These are phyloP conservation scores for Vitis riparia DNA, from an alignment of 164 flowering plant species.

Conservation along the genomic window DNA sequence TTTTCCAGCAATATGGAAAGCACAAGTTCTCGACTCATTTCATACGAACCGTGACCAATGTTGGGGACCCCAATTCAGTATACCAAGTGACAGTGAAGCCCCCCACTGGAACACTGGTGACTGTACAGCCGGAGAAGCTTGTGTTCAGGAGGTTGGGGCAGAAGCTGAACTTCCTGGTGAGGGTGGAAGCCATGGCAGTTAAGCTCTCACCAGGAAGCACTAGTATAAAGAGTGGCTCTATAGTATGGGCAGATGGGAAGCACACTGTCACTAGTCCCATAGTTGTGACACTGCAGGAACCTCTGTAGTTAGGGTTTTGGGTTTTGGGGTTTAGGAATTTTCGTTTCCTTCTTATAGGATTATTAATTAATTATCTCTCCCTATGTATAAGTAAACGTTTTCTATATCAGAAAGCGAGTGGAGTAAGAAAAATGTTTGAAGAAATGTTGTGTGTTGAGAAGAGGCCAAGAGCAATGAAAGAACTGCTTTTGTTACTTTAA, in stretches of 20 bases:
- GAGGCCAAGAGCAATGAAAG: neutral
- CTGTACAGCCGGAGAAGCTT: constrained; percentile 67
- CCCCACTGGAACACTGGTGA: constrained; percentile 56
- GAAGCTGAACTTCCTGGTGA: constrained; percentile 66
- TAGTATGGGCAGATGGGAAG: constrained; percentile 82
- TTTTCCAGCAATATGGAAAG: constrained; percentile 67
- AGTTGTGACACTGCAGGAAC: constrained; percentile 81
- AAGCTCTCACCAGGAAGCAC: constrained; percentile 68
- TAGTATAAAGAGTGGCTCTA: constrained; percentile 48
- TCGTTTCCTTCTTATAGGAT: neutral
- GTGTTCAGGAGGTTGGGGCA: constrained; percentile 69
- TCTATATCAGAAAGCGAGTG: constrained; percentile 22
- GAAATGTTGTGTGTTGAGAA: constrained; percentile 3
- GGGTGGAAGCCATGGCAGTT: constrained; percentile 48
- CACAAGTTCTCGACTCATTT: constrained; percentile 70
- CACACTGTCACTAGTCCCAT: constrained; percentile 79
- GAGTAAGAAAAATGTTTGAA: constrained; percentile 13
- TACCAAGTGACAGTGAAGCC: constrained; percentile 52
- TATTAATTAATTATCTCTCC: neutral
- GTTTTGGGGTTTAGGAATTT: constrained; percentile 10
- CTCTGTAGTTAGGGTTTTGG: constrained; percentile 35
- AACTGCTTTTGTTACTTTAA: neutral
- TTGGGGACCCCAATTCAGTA: constrained; percentile 60
- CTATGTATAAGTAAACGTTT: constrained; percentile 11
- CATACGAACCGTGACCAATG: constrained; percentile 79